Base-by-base conservation (phyloP, 768 basidiomycete species). In the Steccherinum ochraceum region DNA sequence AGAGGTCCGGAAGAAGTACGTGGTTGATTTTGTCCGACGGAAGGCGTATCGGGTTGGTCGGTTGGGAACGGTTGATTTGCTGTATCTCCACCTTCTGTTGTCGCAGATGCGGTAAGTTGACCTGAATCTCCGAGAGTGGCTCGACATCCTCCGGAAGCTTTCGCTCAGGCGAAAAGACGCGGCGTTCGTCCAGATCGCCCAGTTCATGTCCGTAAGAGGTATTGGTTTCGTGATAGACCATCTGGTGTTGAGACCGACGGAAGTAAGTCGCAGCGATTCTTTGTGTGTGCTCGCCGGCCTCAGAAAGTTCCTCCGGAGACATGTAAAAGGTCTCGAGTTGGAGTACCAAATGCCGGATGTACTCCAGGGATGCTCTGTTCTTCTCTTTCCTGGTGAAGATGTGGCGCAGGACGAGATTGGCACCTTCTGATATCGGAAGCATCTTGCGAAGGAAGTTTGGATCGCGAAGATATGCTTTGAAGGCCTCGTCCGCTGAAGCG, bases 391-490 rank as follows among this genome's bases (percentile, higher is more conserved):
- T 54, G 41, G 62, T 59, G 49, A 68, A 67, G 25, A 64, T 58
- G 49, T 52, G 61, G 45, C 54, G 48, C 19, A 68, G 61, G 44
- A 69, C 56, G n/a, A 49, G 55, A 54, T 63, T 61, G 5, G 63
- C 60, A 45, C 57, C 58, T 18, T 54, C 46, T 3, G 67, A 67
- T 45, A 69, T 66, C 16, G 67, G 67, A 21, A 69, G 62, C 54
- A 67, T 65, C 21, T 55, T 60, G 20, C 81, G 83, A 12, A 97
- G 78, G 71, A 94, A 94, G 21, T 64, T 54, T 26, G 88, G 86
- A 58, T 90, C 79, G 54, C 77, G 80, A 50, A 89, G 73, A 66
- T 88, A 97, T 0, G 86, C 84, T 57, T 83, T 77, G 73, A 93
- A 98, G 12, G 89, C 92, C 47, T 86, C 82, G 69, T 97, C 94